Base-by-base conservation (phyloP, 2,329 filamentous ascomycete genomes). In the Arthrinium puccinioides region DNA sequence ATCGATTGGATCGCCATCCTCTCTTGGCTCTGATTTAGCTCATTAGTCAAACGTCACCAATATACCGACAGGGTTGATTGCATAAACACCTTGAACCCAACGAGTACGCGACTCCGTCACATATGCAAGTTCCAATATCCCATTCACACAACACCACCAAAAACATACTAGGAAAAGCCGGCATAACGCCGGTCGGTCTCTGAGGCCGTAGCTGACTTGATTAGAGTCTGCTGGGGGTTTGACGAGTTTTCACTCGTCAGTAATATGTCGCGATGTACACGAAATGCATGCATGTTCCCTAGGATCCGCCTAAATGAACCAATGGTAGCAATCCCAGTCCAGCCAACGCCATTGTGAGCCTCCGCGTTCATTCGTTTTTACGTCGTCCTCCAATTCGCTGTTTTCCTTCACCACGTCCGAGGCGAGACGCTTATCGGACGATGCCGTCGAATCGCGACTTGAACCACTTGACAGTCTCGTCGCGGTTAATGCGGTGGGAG, bases 381-480 rank as follows among this genome's bases (percentile, higher is more conserved):
- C n/a, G n/a, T n/a, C n/a, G n/a, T n/a, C n/a, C n/a, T n/a, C n/a
- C n/a, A n/a, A 27, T 27, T 35, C 24, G 26, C 20, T 36, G 19
- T 28, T 28, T 23, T 28, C 28, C 33, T 24, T 36, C 18, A 28
- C 14, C 33, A 36, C 20, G 33, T 24, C 24, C 24, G 33, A 27
- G 21, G 8, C 23, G 33, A 27, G 11, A 15, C 16, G 60, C 81
- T 87, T 94, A 97, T 77, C 92, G 84, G 74, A 98, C 87, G 67
- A 97, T 97, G 67, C 90, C 92, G 67, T 97, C 88, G 82, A 95
- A 96, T 71, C 88, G 82, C 61, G 65, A 60, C 74, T 79, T 79
- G 74, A 79, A 98, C 92, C 92, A 98, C 78, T 89, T 94, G 74
- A 97, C 73, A 62, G 89, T 96, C 82, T 98, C 92, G 51, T 79